These are phyloP conservation scores for Chrysosphaeria jannelii DNA, from an alignment of 2,329 filamentous ascomycete species.

Conservation along the genomic window DNA sequence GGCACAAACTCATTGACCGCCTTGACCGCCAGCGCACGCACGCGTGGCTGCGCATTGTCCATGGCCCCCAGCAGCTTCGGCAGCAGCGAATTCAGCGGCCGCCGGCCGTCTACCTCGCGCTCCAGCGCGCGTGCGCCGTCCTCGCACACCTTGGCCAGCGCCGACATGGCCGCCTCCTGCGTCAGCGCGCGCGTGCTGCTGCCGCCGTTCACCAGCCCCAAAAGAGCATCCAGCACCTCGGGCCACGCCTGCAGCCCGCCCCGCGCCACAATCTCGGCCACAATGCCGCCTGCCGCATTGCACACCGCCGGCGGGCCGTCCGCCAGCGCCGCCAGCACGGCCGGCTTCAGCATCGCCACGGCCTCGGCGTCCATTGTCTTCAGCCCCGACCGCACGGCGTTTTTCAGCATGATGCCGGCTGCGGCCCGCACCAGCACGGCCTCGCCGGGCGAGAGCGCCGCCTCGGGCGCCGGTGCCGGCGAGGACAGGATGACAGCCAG, in stretches of 20 bases:
- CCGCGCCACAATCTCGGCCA: slow-evolving; percentile 65
- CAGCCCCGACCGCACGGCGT: slow-evolving; percentile 52
- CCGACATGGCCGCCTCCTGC: slow-evolving; percentile 82
- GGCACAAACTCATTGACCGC: slow-evolving; percentile 82
- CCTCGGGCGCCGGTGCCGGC: slow-evolving; percentile 25
- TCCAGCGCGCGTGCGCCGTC: slow-evolving; percentile 73
- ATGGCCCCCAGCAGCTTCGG: slow-evolving; percentile 78
- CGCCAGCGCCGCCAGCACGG: slow-evolving; percentile 49
- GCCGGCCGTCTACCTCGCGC: slow-evolving; percentile 62
- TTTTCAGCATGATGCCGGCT: slow-evolving; percentile 85
- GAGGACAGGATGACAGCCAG: slow-evolving; percentile 71
- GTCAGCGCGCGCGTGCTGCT: slow-evolving; percentile 38
- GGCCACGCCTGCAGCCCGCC: slow-evolving; percentile 80
- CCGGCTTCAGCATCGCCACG: slow-evolving; percentile 47
- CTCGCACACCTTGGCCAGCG: slow-evolving; percentile 84
- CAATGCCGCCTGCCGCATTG: slow-evolving; percentile 71
- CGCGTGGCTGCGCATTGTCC: slow-evolving; percentile 40
- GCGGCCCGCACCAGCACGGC: slow-evolving; percentile 58
- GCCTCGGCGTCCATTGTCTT: slow-evolving; percentile 45
- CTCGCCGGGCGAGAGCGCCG: slow-evolving; percentile 26
- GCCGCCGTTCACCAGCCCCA: slow-evolving; percentile 45
- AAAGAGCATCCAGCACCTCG: slow-evolving; percentile 55
- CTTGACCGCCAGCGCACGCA: slow-evolving; percentile 50
- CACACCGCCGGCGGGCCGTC: slow-evolving; percentile 62
- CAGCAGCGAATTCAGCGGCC: slow-evolving; percentile 64